These are phyloP conservation scores for Lepraria neglecta DNA, from an alignment of 495 filamentous ascomycete genomes.

Conservation along the genomic window DNA sequence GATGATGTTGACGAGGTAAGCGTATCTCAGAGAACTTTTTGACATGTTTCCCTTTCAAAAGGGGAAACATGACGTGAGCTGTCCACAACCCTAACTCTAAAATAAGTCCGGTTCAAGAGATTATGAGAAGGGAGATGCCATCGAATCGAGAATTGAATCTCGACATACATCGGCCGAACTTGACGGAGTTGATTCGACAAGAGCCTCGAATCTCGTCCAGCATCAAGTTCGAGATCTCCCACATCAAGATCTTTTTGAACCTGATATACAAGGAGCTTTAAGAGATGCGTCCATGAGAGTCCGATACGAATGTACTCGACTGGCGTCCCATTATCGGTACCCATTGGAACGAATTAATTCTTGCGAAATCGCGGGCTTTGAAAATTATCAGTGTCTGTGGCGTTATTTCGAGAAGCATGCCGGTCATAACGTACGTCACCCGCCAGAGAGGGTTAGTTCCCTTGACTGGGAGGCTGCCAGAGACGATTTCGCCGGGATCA, in stretches of 20 bases:
- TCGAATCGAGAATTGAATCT: neutral
- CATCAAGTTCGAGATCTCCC: conserved; percentile 4
- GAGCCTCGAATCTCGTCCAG: neutral
- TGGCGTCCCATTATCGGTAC: conserved; percentile 1
- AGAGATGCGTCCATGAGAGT: neutral
- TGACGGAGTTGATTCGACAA: neutral
- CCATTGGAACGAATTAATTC: neutral
- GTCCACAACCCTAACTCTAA: neutral
- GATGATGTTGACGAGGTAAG: neutral
- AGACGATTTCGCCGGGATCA: neutral
- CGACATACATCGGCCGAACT: neutral
- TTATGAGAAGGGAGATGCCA: neutral
- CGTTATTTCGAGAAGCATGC: conserved; percentile 2
- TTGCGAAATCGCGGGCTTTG: neutral
- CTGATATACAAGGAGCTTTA: neutral
- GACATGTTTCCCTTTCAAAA: neutral
- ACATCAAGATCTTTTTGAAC: neutral
- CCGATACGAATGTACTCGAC: neutral
- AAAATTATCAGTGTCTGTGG: neutral
- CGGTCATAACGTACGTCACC: neutral
- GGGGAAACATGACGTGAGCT: neutral
- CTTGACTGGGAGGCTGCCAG: neutral
- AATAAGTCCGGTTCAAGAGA: neutral
- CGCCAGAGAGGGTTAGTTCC: neutral
- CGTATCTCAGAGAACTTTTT: neutral